Conservation (phyloP, 2,329 filamentous ascomycete species). For the Mollisiaceae sp. region DNA sequence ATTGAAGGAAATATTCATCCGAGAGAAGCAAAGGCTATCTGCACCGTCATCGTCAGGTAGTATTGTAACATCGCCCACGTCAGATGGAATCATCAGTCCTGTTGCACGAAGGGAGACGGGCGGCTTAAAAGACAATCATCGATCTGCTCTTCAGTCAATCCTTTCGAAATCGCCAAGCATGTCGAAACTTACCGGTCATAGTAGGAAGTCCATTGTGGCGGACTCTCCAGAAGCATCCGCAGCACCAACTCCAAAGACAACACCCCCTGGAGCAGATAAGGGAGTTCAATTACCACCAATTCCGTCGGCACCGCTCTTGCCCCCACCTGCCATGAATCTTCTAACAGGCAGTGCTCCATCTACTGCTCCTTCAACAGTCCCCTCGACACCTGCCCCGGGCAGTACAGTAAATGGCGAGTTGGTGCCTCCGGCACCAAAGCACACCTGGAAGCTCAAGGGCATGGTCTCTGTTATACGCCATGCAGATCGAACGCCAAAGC, state of each 20-base stretch:
- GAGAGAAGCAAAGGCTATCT: conserved; percentile 70
- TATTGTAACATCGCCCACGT: conserved; percentile 18
- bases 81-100: conserved; percentile 29
- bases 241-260: conserved; percentile 36
- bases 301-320: conserved; percentile 35
- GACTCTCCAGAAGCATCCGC: conserved; percentile 51
- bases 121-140: conserved; percentile 51
- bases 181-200: conserved; percentile 56
- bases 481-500: conserved; percentile 95
- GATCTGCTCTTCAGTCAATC: conserved; percentile 59
- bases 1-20: conserved; percentile 84
- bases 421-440: conserved; percentile 71
- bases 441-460: conserved; percentile 97
- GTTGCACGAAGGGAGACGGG: conserved; percentile 31
- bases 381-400: conserved; percentile 30
- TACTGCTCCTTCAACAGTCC: conserved; percentile 31
- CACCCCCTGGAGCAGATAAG: conserved; percentile 37
- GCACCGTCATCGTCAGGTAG: conserved; percentile 41
- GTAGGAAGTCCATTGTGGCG: conserved; percentile 46
- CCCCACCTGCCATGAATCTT: conserved; percentile 35
- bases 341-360: conserved; percentile 28
- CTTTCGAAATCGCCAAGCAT: conserved; percentile 67
- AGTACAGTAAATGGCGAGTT: conserved; percentile 22
- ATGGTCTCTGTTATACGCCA: conserved; percentile 96
- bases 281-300: conserved; percentile 32